Evolutionary conservation across 371 early-diverging fungal species (phyloP).

Genomic region (Mortierella sp.): DNA sequence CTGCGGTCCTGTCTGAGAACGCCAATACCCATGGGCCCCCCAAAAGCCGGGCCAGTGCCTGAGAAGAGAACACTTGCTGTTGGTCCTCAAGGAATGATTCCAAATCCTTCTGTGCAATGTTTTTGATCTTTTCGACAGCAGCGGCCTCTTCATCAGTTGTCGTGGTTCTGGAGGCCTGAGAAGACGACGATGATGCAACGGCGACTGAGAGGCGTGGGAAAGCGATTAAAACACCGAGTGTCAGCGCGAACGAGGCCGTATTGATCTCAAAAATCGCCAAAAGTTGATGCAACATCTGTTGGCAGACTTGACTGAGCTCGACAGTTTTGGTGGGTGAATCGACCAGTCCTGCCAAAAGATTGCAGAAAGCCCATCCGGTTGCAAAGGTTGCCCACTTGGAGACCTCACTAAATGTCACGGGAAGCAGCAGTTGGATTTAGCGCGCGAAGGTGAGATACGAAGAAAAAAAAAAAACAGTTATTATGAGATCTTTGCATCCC

Average conservation of each 20-base stretch:
- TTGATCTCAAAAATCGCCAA: slow-evolving; percentile 22
- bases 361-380: slow-evolving; percentile 63
- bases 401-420: slow-evolving; percentile 16
- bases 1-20: slow-evolving; percentile 29
- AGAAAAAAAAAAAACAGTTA: background rate
- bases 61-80: slow-evolving; percentile 16
- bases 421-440: background rate
- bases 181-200: slow-evolving; percentile 46
- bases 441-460: background rate
- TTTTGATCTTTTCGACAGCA: slow-evolving; percentile 28
- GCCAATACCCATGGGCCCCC: slow-evolving; percentile 52
- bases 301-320: slow-evolving; percentile 36
- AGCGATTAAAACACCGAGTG: slow-evolving; percentile 37
- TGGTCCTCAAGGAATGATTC: slow-evolving; percentile 26
- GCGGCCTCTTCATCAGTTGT: slow-evolving; percentile 6
- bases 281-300: slow-evolving; percentile 24
- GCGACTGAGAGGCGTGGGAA: slow-evolving; percentile 68
- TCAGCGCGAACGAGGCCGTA: slow-evolving; percentile 32
- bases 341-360: slow-evolving; percentile 55
- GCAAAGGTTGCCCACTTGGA: slow-evolving; percentile 58
- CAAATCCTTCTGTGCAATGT: slow-evolving; percentile 24
- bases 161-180: slow-evolving; percentile 8
- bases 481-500: background rate
- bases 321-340: slow-evolving; percentile 62
- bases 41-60: slow-evolving; percentile 29